Percentiles rank a stretch among this genome's conserved stretches.
Evolutionary conservation across 331 rosid species (phyloP).

Genomic region (Cydonia oblonga): DNA sequence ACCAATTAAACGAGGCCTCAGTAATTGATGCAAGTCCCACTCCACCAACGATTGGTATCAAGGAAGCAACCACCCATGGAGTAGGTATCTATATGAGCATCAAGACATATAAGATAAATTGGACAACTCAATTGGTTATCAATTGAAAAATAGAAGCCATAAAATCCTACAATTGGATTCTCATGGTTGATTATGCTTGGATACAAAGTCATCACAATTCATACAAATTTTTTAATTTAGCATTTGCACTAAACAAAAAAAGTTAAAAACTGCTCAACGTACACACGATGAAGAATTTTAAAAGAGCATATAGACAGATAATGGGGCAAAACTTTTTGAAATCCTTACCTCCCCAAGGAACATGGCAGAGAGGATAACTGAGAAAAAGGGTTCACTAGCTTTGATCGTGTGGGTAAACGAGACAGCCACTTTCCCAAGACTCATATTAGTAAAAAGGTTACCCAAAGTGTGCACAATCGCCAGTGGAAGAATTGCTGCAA

Average conservation of each 20-base stretch:
- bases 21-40: slow-evolving; percentile 79
- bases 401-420: slow-evolving; percentile 92
- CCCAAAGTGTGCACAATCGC: slow-evolving; percentile 81
- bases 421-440: slow-evolving; percentile 92
- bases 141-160: neutral
- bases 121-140: neutral
- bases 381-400: slow-evolving; percentile 91
- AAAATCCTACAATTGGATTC: neutral
- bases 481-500: slow-evolving; percentile 66
- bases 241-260: neutral
- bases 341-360: slow-evolving; percentile 79
- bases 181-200: neutral
- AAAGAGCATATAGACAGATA: neutral
- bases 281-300: neutral
- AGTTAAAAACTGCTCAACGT: neutral
- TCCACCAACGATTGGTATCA: slow-evolving; percentile 82
- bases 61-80: slow-evolving; percentile 64
- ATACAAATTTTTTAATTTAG: neutral
- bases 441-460: slow-evolving; percentile 82
- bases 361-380: slow-evolving; percentile 82
- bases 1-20: slow-evolving; percentile 82
- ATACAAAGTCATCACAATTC: neutral
- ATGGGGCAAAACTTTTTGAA: neutral
- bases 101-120: slow-evolving; percentile 3
- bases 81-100: slow-evolving; percentile 47